phyloP scores from a whole-genome alignment of 140 eudicot species.

The Cichorium intybus region DNA sequence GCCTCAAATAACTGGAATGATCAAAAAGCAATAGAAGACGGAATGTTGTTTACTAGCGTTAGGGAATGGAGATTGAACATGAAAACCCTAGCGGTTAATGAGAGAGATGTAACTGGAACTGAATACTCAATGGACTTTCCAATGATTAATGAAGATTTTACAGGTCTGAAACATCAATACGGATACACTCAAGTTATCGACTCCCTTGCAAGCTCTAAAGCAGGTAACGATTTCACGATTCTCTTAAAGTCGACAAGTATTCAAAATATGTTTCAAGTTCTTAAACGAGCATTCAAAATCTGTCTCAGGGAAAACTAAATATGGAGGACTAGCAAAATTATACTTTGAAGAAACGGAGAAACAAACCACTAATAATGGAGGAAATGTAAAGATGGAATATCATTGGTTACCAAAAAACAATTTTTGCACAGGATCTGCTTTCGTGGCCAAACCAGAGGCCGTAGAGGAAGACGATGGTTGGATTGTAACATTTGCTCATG shows the following conservation, averaged over 20 bases:
- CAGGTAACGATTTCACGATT: slow-evolving; percentile 25
- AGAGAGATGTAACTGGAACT: slow-evolving; percentile 22
- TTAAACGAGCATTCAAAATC: background rate
- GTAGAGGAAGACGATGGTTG: slow-evolving; percentile 44
- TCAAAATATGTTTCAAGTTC: too few relatives aligned
- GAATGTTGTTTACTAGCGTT: slow-evolving; percentile 25
- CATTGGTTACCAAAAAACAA: slow-evolving; percentile 27
- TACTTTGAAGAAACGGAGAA: slow-evolving; percentile 31
- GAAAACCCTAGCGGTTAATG: slow-evolving; percentile 29
- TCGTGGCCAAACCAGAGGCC: slow-evolving; percentile 17
- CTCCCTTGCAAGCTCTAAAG: slow-evolving; percentile 32
- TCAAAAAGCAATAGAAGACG: background rate
- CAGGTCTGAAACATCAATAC: slow-evolving; percentile 30
- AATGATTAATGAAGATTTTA: slow-evolving; percentile 29
- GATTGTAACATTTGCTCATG: slow-evolving; percentile 31
- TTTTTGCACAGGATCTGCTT: slow-evolving; percentile 29
- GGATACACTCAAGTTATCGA: slow-evolving; percentile 35
- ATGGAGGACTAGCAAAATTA: slow-evolving; percentile 37
- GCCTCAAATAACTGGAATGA: background rate
- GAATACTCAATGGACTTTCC: slow-evolving; percentile 38
- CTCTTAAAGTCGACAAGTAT: too few relatives aligned
- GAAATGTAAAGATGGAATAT: slow-evolving; percentile 10
- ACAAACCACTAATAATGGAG: background rate
- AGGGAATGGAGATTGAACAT: slow-evolving; percentile 39
- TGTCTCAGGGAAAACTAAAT: slow-evolving; percentile 30